Evolutionary conservation across 2,329 filamentous ascomycete genomes (phyloP).

Genomic region (Tolypocladium cylindrosporum): DNA sequence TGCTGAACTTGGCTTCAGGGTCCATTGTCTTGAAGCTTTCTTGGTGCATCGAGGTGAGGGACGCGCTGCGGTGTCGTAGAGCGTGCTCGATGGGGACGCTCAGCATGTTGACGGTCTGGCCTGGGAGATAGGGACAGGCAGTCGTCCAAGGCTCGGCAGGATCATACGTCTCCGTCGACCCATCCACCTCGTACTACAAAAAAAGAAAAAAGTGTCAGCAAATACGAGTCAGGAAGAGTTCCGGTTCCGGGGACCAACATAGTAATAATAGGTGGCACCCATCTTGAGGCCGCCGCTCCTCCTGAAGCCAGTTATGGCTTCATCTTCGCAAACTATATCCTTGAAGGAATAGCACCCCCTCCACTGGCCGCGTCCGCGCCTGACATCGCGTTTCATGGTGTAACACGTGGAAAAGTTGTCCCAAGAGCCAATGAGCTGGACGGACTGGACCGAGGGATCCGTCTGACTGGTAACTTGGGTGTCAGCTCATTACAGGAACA

Average conservation of each 20-base stretch:
- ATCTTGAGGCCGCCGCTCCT: conserved; percentile 78
- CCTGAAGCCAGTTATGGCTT: conserved; percentile 33
- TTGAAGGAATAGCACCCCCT: conserved; percentile 79
- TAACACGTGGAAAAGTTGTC: conserved; percentile 81
- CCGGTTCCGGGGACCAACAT: conserved; percentile 48
- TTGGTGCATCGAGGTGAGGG: conserved; percentile 48
- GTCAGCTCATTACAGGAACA: conserved; percentile 9
- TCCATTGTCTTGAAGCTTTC: conserved; percentile 65
- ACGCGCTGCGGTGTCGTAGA: conserved; percentile 52
- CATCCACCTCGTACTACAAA: conserved; percentile 72
- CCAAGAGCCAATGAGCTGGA: conserved; percentile 85
- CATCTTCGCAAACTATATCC: conserved; percentile 75
- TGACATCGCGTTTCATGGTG: conserved; percentile 68
- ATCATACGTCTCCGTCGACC: conserved; percentile 68
- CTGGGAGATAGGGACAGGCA: conserved; percentile 75
- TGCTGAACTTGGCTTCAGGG: conserved; percentile 64
- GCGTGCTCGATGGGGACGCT: conserved; percentile 65
- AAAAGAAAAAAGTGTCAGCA: background rate
- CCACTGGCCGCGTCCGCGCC: conserved; percentile 69
- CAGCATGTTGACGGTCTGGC: conserved; percentile 77
- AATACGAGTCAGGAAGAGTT: background rate
- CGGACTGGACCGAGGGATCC: conserved; percentile 51
- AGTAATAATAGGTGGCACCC: conserved; percentile 93
- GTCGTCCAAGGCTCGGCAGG: conserved; percentile 63
- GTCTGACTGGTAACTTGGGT: conserved; percentile 39